phyloP scores from a whole-genome alignment of 1,139 yeast genomes.

The Saccharomyces hybrid region DNA sequence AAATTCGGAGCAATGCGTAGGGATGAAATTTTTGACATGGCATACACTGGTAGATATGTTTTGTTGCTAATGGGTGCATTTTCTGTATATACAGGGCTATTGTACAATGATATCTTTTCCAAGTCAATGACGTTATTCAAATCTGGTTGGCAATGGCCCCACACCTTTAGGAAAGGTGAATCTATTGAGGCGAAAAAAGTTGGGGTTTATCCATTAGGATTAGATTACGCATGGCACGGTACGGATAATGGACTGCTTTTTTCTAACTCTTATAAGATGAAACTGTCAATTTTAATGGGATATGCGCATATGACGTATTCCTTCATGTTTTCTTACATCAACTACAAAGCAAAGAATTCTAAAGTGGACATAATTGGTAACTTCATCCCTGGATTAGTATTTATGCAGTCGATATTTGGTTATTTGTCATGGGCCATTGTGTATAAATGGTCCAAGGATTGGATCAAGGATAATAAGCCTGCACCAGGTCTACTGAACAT shows the following conservation, averaged over 20 bases:
- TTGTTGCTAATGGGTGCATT: conserved; percentile 67
- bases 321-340: conserved; percentile 58
- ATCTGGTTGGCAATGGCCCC: conserved; percentile 76
- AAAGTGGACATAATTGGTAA: conserved; percentile 64
- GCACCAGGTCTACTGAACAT: conserved; percentile 78
- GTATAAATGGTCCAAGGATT: conserved; percentile 72
- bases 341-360: conserved; percentile 52
- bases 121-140: conserved; percentile 65
- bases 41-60: conserved; percentile 67
- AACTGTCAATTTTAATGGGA: conserved; percentile 72
- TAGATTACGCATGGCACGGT: conserved; percentile 80
- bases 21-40: conserved; percentile 80
- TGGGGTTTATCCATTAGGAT: conserved; percentile 60
- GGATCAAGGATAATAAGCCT: conserved; percentile 58
- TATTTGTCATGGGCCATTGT: conserved; percentile 63
- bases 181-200: conserved; percentile 47
- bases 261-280: conserved; percentile 77
- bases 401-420: conserved; percentile 81
- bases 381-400: conserved; percentile 71
- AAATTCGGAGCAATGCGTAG: conserved; percentile 52
- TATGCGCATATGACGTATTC: conserved; percentile 74
- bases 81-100: conserved; percentile 71
- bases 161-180: conserved; percentile 50
- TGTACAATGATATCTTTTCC: conserved; percentile 72
- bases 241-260: conserved; percentile 67